Conservation (phyloP, 805 yeast genomes). For the Clavispora asparagi region DNA sequence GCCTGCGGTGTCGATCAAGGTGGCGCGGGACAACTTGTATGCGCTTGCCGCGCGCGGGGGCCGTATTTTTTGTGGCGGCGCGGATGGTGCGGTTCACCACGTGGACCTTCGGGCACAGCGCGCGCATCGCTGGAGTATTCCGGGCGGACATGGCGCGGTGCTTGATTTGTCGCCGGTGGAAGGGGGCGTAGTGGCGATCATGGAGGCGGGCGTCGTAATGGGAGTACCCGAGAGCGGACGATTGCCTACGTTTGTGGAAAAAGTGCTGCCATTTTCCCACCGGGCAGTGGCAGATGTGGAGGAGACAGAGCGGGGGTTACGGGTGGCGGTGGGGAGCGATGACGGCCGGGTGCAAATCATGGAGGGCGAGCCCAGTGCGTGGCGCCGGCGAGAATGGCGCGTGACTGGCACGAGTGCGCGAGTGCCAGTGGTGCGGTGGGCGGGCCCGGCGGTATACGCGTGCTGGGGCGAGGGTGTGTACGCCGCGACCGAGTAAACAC, state of each 20-base stretch:
- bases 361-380: constrained; percentile 1
- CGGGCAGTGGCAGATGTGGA: constrained; percentile 6
- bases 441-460: not conserved
- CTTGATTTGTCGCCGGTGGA: constrained; percentile 2
- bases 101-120: constrained; percentile 13
- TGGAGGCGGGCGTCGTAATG: constrained; percentile 6
- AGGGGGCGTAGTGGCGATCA: not conserved
- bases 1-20: constrained; percentile 8
- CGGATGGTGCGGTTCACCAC: constrained; percentile 12
- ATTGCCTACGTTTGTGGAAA: not conserved
- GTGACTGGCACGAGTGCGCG: not conserved
- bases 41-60: constrained; percentile 9
- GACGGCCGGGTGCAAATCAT: constrained; percentile 3
- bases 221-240: not conserved
- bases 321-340: constrained; percentile 7
- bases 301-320: not conserved
- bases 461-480: not conserved
- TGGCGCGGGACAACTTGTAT: constrained; percentile 12
- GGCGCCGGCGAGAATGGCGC: not conserved
- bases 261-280: constrained; percentile 1
- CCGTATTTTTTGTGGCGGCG: constrained; percentile 11
- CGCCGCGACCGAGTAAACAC: not conserved
- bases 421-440: constrained; percentile 2
- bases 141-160: constrained; percentile 5
- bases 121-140: constrained; percentile 2